Evolutionary conservation across 169 alveolate species (phyloP).

Genomic region (Plasmodium adleri): DNA sequence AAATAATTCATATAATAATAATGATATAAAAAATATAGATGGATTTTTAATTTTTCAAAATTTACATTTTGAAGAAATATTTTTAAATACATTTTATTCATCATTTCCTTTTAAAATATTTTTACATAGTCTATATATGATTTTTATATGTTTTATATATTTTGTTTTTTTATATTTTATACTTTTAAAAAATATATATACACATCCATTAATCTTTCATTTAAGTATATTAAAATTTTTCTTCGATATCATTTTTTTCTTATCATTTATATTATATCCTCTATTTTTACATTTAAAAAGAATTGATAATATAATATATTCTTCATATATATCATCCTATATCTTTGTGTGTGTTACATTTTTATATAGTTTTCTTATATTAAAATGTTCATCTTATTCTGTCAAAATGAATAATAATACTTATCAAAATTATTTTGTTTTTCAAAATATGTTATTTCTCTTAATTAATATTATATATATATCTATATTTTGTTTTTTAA

Average conservation of each 20-base stretch:
- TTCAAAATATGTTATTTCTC: constrained; percentile 7
- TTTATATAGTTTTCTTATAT: constrained; percentile 25
- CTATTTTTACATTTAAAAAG: constrained; percentile 31
- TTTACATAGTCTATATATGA: constrained; percentile 27
- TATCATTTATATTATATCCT: constrained; percentile 41
- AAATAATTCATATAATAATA: background rate
- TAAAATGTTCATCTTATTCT: constrained; percentile 1
- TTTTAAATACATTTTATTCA: constrained; percentile 56
- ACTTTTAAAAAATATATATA: constrained; percentile 18
- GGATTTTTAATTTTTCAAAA: constrained; percentile 20
- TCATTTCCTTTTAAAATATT: constrained; percentile 63
- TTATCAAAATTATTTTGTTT: background rate
- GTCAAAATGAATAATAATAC: background rate
- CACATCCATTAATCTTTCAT: background rate
- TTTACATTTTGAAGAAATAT: constrained; percentile 27
- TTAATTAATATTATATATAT: constrained; percentile 21
- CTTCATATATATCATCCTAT: constrained; percentile 50
- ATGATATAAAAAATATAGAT: background rate
- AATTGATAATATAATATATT: constrained; percentile 19
- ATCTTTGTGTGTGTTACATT: constrained; percentile 19
- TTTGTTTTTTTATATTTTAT: constrained; percentile 39
- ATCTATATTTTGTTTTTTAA: constrained; percentile 39
- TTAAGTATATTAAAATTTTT: constrained; percentile 25
- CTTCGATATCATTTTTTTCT: constrained; percentile 39
- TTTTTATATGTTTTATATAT: constrained; percentile 30